phyloP scores from a whole-genome alignment of 768 basidiomycete species.

The Lepiota venenata region DNA sequence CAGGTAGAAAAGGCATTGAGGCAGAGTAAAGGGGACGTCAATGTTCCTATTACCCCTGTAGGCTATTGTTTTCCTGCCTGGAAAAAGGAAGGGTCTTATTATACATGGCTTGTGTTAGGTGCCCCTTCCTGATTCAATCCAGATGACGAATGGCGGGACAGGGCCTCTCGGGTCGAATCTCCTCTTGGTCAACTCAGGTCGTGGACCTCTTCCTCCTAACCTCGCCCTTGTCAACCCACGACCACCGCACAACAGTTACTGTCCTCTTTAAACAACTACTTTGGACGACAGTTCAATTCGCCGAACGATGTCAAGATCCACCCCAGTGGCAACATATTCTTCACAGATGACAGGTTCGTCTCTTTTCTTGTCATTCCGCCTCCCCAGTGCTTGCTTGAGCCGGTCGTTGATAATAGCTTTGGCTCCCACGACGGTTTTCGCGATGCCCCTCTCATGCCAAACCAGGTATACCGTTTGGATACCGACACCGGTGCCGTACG shows the following conservation, averaged over 20 bases:
- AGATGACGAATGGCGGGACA: slow-evolving; percentile 72
- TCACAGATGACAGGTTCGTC: slow-evolving; percentile 67
- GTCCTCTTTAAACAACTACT: slow-evolving; percentile 76
- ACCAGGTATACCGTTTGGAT: slow-evolving; percentile 78
- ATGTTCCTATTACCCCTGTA: slow-evolving; percentile 45
- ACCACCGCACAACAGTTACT: slow-evolving; percentile 62
- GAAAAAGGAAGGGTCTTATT: too few relatives aligned
- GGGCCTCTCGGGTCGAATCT: slow-evolving; percentile 58
- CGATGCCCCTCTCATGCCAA: slow-evolving; percentile 60
- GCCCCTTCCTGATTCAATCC: slow-evolving; percentile 50
- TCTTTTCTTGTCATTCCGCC: neutral
- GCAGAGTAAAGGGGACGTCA: slow-evolving; percentile 32
- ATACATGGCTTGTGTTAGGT: slow-evolving; percentile 36
- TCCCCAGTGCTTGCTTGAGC: neutral
- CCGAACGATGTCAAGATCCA: slow-evolving; percentile 78
- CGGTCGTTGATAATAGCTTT: slow-evolving; percentile 36
- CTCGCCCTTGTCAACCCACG: slow-evolving; percentile 62
- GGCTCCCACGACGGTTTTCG: slow-evolving; percentile 67
- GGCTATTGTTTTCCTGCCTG: slow-evolving; percentile 11
- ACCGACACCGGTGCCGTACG: slow-evolving; percentile 59
- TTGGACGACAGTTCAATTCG: slow-evolving; percentile 79
- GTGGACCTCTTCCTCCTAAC: slow-evolving; percentile 60
- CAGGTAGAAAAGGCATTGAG: slow-evolving; percentile 47
- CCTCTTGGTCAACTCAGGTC: slow-evolving; percentile 63
- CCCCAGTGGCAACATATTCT: slow-evolving; percentile 67